Evolutionary conservation across 1,139 yeast genomes (phyloP).

Genomic region (Yamadazyma buinensis): DNA sequence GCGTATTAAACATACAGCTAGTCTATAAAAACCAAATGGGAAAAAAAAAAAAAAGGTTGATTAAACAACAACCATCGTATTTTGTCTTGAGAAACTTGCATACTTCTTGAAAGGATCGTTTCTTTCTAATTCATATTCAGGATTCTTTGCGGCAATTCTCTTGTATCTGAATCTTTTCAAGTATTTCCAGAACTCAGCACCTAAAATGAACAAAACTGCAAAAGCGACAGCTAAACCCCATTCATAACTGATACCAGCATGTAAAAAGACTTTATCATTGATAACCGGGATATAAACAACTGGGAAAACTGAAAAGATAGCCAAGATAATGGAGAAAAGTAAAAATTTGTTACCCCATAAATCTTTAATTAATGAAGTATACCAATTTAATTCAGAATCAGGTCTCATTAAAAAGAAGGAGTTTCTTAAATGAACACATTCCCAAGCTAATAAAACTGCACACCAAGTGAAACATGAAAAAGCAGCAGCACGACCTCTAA

Average conservation of each 20-base stretch:
- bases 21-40: neutral
- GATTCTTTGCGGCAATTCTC: constrained; percentile 38
- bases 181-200: constrained; percentile 64
- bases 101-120: constrained; percentile 56
- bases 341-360: constrained; percentile 71
- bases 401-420: constrained; percentile 70
- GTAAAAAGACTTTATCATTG: constrained; percentile 72
- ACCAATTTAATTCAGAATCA: constrained; percentile 51
- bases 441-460: constrained; percentile 77
- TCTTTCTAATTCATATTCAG: constrained; percentile 57
- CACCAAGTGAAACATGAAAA: constrained; percentile 85
- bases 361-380: constrained; percentile 48
- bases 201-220: constrained; percentile 51
- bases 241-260: constrained; percentile 68
- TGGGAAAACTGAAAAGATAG: constrained; percentile 70
- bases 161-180: constrained; percentile 54
- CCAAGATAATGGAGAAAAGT: constrained; percentile 75
- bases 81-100: constrained; percentile 16
- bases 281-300: constrained; percentile 83
- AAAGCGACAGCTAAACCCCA: constrained; percentile 76
- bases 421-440: constrained; percentile 66
- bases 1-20: too few relatives aligned
- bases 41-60: neutral
- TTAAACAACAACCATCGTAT: neutral
- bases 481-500: constrained; percentile 68